These are phyloP conservation scores for Cryphonectria parasitica DNA, from an alignment of 2,329 filamentous ascomycete species.

Conservation along the genomic window DNA sequence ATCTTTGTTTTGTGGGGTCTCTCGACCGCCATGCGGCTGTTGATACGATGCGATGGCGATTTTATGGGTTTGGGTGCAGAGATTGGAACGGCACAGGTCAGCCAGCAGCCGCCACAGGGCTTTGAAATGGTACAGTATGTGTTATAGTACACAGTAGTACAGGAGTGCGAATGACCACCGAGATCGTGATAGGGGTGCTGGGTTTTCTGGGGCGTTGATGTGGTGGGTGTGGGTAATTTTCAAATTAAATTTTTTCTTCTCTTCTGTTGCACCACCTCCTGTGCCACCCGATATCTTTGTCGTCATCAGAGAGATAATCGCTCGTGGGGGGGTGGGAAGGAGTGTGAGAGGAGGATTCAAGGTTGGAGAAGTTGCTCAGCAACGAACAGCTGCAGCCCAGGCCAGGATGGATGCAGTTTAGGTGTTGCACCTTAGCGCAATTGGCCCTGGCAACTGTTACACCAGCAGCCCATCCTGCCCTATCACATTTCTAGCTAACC, in stretches of 20 bases:
- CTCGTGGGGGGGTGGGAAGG: background rate
- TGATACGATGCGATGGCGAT: background rate
- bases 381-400: background rate
- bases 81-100: background rate
- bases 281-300: background rate
- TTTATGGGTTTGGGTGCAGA: background rate
- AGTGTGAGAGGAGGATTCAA: background rate
- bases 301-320: background rate
- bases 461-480: conserved; percentile 2
- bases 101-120: background rate
- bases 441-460: background rate
- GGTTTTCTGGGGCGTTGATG: background rate
- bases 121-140: background rate
- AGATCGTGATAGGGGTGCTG: background rate
- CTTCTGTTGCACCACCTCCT: background rate
- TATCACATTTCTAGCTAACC: background rate
- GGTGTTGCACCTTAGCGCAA: background rate
- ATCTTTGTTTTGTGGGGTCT: background rate
- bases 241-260: background rate
- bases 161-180: background rate
- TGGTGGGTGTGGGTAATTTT: background rate
- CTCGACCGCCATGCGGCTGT: background rate
- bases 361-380: conserved; percentile 5
- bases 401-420: background rate
- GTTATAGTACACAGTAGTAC: background rate